A percentile compares a stretch with the other conserved stretches of the same genome.
Conservation (phyloP, 768 basidiomycete genomes). For the Mycena latifolia region DNA sequence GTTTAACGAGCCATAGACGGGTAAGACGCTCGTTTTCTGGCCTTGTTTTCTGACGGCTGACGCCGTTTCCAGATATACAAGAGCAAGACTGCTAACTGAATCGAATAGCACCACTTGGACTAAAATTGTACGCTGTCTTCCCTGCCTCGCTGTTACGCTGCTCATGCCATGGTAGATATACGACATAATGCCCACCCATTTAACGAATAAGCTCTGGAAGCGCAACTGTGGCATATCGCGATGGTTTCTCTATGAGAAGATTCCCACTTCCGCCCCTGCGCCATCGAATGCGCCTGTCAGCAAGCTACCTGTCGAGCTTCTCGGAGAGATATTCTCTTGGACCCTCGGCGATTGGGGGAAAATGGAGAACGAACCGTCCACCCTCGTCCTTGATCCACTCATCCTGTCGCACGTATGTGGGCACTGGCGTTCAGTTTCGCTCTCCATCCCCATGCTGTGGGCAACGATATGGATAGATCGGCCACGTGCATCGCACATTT, state of each 20-base stretch:
- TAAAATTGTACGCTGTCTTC: neutral
- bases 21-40: neutral
- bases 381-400: constrained; percentile 26
- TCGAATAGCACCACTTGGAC: neutral
- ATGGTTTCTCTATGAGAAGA: constrained; percentile 18
- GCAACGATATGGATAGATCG: constrained; percentile 34
- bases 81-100: neutral
- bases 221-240: constrained; percentile 21
- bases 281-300: constrained; percentile 18
- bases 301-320: constrained; percentile 31
- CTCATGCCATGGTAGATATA: constrained; percentile 15
- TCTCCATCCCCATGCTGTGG: constrained; percentile 33
- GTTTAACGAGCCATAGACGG: neutral
- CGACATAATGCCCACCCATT: constrained; percentile 15
- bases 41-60: neutral
- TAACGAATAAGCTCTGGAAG: constrained; percentile 27
- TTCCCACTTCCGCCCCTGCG: constrained; percentile 1
- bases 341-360: constrained; percentile 25
- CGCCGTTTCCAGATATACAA: neutral
- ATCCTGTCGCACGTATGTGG: constrained; percentile 33
- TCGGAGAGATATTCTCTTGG: constrained; percentile 31
- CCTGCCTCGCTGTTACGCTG: neutral
- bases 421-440: constrained; percentile 30
- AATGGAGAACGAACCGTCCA: constrained; percentile 19
- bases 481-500: constrained; percentile 23